These are phyloP conservation scores for Jamesozyma lodderae DNA, from an alignment of 805 yeast species.

Conservation along the genomic window DNA sequence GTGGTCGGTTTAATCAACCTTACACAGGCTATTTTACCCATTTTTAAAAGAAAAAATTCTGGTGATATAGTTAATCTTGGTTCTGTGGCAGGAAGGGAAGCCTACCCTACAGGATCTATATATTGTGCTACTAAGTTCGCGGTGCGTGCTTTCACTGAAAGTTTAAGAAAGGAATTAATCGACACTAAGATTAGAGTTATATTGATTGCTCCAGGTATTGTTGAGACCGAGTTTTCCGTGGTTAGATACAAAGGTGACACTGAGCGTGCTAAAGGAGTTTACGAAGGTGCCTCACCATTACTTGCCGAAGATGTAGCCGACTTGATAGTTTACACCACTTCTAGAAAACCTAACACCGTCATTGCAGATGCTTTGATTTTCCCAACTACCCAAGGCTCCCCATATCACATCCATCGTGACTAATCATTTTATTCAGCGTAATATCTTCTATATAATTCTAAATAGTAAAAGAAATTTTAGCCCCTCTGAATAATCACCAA, in stretches of 20 bases:
- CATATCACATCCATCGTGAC: constrained; percentile 51
- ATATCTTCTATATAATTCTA: too few relatives aligned
- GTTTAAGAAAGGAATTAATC: constrained; percentile 66
- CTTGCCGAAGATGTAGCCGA: constrained; percentile 55
- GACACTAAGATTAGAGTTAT: constrained; percentile 59
- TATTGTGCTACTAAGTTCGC: constrained; percentile 73
- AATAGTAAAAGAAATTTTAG: too few relatives aligned
- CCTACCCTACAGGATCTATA: constrained; percentile 71
- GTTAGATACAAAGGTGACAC: constrained; percentile 53
- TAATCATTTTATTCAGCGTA: too few relatives aligned
- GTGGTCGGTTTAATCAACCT: constrained; percentile 77
- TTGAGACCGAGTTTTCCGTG: constrained; percentile 56
- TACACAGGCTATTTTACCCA: constrained; percentile 70
- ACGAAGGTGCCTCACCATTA: constrained; percentile 47
- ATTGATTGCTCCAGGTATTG: constrained; percentile 62
- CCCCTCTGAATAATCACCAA: too few relatives aligned
- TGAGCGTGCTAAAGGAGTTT: constrained; percentile 45
- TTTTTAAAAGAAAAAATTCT: constrained; percentile 56
- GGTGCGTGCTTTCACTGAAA: constrained; percentile 60
- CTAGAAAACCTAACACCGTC: constrained; percentile 51
- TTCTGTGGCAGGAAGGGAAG: constrained; percentile 71
- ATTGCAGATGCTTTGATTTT: constrained; percentile 72
- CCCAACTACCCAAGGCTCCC: constrained; percentile 78
- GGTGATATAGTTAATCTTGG: constrained; percentile 73
- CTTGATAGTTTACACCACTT: constrained; percentile 45